A percentile compares a stretch with the other conserved stretches of the same genome.
These are phyloP conservation scores for Clohesyomyces aquaticus DNA, from an alignment of 495 filamentous ascomycete genomes.

Conservation along the genomic window DNA sequence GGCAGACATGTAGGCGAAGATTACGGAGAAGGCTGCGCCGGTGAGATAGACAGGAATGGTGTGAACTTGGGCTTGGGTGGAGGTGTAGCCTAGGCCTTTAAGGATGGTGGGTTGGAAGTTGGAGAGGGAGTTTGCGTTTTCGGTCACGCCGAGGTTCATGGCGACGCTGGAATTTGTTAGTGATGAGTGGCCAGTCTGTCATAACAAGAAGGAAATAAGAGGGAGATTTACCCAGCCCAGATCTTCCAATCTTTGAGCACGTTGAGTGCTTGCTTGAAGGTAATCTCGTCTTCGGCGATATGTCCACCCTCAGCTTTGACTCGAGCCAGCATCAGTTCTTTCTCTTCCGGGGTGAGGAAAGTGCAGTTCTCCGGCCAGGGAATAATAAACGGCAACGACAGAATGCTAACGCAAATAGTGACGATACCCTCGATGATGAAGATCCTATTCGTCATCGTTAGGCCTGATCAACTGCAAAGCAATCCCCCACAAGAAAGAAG, in stretches of 20 bases:
- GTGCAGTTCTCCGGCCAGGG: constrained; percentile 67
- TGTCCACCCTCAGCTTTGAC: constrained; percentile 46
- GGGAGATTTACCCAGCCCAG: constrained; percentile 33
- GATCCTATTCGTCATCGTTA: constrained; percentile 48
- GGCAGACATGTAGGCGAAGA: constrained; percentile 63
- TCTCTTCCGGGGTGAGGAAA: constrained; percentile 52
- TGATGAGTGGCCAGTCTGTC: too few species aligned
- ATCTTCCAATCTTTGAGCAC: constrained; percentile 40
- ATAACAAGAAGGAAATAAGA: too few species aligned
- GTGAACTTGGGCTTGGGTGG: constrained; percentile 67
- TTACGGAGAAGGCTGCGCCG: constrained; percentile 61
- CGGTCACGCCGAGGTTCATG: constrained; percentile 34
- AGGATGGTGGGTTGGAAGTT: constrained; percentile 67
- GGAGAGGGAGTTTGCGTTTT: constrained; percentile 61
- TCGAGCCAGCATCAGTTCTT: constrained; percentile 47
- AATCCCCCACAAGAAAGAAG: neutral
- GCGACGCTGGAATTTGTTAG: constrained; percentile 16
- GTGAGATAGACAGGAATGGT: constrained; percentile 68
- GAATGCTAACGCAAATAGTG: constrained; percentile 59
- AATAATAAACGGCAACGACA: constrained; percentile 61
- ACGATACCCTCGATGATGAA: constrained; percentile 58
- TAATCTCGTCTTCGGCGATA: constrained; percentile 17
- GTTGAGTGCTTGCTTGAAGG: constrained; percentile 5
- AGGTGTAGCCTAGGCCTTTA: constrained; percentile 51
- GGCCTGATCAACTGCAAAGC: neutral